Evolutionary conservation across 176 grass and related monocot species (phyloP).

Genomic region (Hsuehochloa calcarea): DNA sequence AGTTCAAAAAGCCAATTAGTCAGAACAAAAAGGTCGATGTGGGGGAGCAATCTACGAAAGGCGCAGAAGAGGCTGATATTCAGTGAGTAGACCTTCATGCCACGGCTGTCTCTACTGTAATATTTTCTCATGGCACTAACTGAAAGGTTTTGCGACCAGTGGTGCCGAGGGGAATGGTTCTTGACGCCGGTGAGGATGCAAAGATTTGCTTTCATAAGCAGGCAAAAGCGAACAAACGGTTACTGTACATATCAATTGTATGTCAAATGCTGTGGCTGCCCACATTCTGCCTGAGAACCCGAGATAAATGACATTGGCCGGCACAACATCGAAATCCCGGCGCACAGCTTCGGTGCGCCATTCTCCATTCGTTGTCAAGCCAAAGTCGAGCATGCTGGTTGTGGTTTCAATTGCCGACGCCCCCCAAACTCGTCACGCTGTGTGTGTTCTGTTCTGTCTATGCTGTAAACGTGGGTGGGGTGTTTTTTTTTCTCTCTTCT

Average conservation of each 20-base stretch:
- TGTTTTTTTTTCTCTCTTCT: background rate
- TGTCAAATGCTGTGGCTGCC: background rate
- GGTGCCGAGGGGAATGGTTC: constrained; percentile 8
- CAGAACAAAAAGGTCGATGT: constrained; percentile 20
- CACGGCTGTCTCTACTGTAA: background rate
- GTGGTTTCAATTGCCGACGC: background rate
- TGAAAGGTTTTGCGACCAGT: background rate
- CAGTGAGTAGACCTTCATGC: constrained; percentile 15
- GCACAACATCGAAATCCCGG: background rate
- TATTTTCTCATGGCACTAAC: background rate
- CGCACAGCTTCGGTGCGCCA: background rate
- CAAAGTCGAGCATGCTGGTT: background rate
- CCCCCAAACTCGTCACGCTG: background rate
- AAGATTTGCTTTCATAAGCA: background rate
- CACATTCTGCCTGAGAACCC: constrained; percentile 2
- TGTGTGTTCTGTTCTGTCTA: background rate
- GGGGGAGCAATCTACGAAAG: constrained; percentile 26
- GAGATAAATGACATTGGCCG: constrained; percentile 10
- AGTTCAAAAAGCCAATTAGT: constrained; percentile 60
- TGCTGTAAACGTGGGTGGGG: background rate
- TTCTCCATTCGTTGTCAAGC: background rate
- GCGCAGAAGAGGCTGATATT: constrained; percentile 13
- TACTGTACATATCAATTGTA: background rate
- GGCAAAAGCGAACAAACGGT: background rate
- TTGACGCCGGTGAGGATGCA: background rate